Conservation (phyloP, 2,329 filamentous ascomycete species). For the Byssoonygena ceratinophila region DNA sequence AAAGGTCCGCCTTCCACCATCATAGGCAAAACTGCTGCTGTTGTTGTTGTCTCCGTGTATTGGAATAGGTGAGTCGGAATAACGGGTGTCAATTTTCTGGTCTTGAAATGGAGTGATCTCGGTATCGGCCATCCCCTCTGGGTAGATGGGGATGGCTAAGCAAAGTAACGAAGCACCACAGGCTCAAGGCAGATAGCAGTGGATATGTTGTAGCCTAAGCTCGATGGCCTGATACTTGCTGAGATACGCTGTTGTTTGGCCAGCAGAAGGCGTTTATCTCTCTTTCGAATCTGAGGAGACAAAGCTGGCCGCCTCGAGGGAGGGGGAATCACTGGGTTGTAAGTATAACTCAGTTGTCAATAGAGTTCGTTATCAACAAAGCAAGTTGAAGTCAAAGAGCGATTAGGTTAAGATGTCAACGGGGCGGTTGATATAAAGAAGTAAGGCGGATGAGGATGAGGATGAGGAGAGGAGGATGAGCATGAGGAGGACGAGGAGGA, state of each 20-base stretch:
- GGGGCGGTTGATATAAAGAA: neutral
- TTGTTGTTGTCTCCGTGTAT: neutral
- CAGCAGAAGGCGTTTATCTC: no score
- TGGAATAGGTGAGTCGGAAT: constrained; percentile 5
- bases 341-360: neutral
- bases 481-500: neutral
- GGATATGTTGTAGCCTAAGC: neutral
- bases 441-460: neutral
- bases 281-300: no score
- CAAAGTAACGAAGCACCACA: neutral
- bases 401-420: neutral
- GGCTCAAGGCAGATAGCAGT: neutral
- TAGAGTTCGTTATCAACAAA: constrained; percentile 1
- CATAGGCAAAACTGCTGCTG: neutral
- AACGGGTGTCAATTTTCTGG: constrained; percentile 10
- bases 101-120: constrained; percentile 11
- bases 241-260: neutral
- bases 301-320: no score
- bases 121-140: constrained; percentile 16
- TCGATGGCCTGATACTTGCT: neutral
- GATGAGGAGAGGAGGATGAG: neutral
- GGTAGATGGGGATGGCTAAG: constrained; percentile 9
- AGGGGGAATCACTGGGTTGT: neutral
- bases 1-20: constrained; percentile 7
- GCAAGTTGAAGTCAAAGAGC: neutral